Base-by-base conservation (phyloP, 2,329 filamentous ascomycete genomes). In the Trichoderma arundinaceum region DNA sequence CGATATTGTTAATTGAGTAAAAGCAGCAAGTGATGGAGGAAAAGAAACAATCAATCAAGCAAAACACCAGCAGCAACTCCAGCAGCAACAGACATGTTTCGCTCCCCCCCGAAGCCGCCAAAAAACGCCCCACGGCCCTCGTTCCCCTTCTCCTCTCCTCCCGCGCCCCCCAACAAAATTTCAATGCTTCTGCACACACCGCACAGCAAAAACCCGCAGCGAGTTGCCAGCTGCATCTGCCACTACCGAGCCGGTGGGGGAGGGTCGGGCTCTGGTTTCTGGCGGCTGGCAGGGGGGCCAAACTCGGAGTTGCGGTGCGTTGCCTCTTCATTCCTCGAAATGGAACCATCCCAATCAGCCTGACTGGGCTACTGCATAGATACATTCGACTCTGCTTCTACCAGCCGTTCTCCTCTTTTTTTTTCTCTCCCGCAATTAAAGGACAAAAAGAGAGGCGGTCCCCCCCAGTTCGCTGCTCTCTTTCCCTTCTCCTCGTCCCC, bases 161-260 rank as follows among this genome's bases (percentile, higher is more conserved):
- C 35, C 35, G 35, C 35, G 15, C 53, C 17, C 53, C 53, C 53
- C 53, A 57, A 57, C 53, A 57, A 57, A 53, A 57, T 43, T 33
- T 57, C 48, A 51, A 51, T 22, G n/a, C 53, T 44, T 57, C 32
- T 57, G 53, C 52, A 49, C 52, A 51, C 52, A 41, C 52, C 52
- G 52, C 46, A 51, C 46, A 51, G 22, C 46, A 22, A 22, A 12
- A 22, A 51, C 17, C 41, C 41, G 41, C 41, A 43, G 13, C 41
- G n/a, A 4, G 35, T 43, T 43, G 3, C 41, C 41, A 43, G 15
- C 15, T 38, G 32, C 9, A 53, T 53, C 51, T 38, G 51, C 33
- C 51, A 38, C 32, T 53, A 9, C 49, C 49, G 49, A 52, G 19
- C 19, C 48, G 15, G 49, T 17, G 15, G 13, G 32, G 4, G n/a